Conservation (phyloP, 2,329 filamentous ascomycete genomes). For the Pleurostoma richardsiae region DNA sequence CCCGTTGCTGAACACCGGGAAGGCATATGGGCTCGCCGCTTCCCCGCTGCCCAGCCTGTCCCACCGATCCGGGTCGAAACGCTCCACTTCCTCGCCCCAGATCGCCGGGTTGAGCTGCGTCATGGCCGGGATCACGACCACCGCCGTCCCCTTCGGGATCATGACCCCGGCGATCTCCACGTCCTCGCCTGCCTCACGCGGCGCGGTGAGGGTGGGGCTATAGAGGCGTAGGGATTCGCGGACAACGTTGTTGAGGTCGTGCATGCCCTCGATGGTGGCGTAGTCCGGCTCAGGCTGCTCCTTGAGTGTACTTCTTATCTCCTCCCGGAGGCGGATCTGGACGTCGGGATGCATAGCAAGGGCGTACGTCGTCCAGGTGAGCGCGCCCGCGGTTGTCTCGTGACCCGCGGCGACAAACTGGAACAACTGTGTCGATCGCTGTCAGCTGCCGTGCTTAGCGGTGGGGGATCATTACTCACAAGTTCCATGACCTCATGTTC, state of each 20-base stretch:
- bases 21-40: constrained; percentile 21
- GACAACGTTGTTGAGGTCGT: constrained; percentile 27
- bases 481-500: constrained; percentile 18
- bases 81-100: constrained; percentile 17
- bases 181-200: constrained; percentile 10
- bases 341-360: constrained; percentile 23
- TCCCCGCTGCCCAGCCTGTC: constrained; percentile 13
- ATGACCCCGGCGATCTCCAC: constrained; percentile 13
- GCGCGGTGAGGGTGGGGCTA: constrained; percentile 10
- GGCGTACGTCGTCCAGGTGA: constrained; percentile 25
- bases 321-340: constrained; percentile 22
- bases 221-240: constrained; percentile 27
- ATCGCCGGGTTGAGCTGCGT: constrained; percentile 13
- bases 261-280: constrained; percentile 19
- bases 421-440: constrained; percentile 9
- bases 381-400: constrained; percentile 24
- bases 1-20: constrained; percentile 29
- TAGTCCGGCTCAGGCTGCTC: constrained; percentile 13
- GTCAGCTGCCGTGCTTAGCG: background rate
- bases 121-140: constrained; percentile 14
- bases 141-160: constrained; percentile 15
- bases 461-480: constrained; percentile 12
- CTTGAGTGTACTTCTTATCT: constrained; percentile 17
- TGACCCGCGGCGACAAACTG: constrained; percentile 21
- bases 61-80: constrained; percentile 15